Conservation (phyloP, 306 rosid genomes). For the Sicyos edulis region DNA sequence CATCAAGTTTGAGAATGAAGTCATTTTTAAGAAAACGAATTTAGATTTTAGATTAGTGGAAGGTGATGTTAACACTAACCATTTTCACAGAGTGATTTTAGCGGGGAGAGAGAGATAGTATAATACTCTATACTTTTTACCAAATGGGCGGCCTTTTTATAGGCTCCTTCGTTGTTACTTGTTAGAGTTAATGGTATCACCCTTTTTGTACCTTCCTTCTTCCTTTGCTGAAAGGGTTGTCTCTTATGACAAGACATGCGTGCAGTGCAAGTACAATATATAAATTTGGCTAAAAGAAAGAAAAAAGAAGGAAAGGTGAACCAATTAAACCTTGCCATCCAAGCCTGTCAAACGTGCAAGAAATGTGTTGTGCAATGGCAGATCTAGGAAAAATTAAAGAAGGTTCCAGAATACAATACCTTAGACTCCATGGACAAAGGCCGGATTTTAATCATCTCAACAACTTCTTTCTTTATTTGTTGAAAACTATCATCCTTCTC, state of each 20-base stretch:
- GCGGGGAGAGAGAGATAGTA: background rate
- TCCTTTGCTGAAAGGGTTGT: slow-evolving; percentile 6
- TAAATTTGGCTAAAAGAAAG: background rate
- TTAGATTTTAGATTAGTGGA: background rate
- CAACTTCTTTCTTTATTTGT: slow-evolving; percentile 78
- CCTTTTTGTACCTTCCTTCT: background rate
- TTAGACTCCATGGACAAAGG: slow-evolving; percentile 51
- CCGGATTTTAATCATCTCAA: slow-evolving; percentile 66
- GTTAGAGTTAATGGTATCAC: background rate
- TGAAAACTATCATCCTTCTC: slow-evolving; percentile 84
- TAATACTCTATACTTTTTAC: background rate
- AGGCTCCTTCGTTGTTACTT: background rate
- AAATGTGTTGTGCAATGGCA: background rate
- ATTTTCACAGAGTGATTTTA: background rate
- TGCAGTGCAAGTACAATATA: background rate
- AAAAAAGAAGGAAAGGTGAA: background rate
- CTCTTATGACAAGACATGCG: background rate
- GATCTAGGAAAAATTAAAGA: slow-evolving; percentile 6
- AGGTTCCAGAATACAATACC: slow-evolving; percentile 39
- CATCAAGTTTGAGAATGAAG: background rate
- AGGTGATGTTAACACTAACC: background rate
- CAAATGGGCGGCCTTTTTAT: background rate
- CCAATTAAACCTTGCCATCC: background rate
- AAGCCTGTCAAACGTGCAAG: slow-evolving; percentile 9
- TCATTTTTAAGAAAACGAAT: background rate